Conservation (phyloP, 192 early-diverging fungal genomes). For the Diversispora epigaea region DNA sequence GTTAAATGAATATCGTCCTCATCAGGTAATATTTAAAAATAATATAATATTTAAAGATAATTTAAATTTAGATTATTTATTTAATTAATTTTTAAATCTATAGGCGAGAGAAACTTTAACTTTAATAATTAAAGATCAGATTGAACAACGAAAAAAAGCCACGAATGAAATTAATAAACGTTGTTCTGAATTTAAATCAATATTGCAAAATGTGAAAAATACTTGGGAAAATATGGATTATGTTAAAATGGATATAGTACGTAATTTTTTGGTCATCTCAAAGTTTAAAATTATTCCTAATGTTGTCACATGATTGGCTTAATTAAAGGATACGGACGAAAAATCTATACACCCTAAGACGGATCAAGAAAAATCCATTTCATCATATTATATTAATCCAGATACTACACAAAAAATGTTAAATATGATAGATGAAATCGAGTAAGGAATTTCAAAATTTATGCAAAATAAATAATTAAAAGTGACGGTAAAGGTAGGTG, state of each 20-base stretch:
- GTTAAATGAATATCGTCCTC: constrained; percentile 78
- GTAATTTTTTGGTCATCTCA: neutral
- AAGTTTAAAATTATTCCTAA: too few relatives aligned
- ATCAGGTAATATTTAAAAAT: constrained; percentile 55
- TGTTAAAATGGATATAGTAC: constrained; percentile 8
- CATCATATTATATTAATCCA: too few relatives aligned
- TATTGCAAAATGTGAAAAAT: constrained; percentile 20
- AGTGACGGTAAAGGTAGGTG: too few relatives aligned
- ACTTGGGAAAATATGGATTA: constrained; percentile 18
- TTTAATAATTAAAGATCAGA: constrained; percentile 66
- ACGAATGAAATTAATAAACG: constrained; percentile 42
- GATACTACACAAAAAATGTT: too few relatives aligned
- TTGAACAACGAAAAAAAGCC: constrained; percentile 49
- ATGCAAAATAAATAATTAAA: too few relatives aligned
- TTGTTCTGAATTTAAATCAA: constrained; percentile 10
- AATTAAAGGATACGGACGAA: too few relatives aligned
- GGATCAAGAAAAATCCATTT: too few relatives aligned
- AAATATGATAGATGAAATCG: too few relatives aligned
- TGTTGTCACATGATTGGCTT: too few relatives aligned
- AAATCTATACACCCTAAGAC: too few relatives aligned
- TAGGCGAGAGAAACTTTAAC: constrained; percentile 63
- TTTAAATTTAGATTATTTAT: neutral
- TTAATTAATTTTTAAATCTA: neutral
- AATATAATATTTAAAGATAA: neutral
- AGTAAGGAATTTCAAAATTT: too few relatives aligned